phyloP scores from a whole-genome alignment of 305 asterid genomes.

The Fraxinus sp. region DNA sequence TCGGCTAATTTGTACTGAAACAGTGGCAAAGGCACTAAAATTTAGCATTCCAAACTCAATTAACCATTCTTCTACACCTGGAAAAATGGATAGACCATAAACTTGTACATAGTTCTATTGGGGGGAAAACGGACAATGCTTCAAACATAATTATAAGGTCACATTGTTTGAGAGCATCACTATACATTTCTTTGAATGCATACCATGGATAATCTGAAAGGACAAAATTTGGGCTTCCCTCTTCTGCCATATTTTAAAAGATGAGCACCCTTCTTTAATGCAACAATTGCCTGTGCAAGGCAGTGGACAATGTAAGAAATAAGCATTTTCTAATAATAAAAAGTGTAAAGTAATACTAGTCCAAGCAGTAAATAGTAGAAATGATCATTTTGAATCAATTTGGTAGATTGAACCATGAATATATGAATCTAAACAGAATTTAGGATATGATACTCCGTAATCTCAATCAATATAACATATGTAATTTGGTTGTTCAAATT shows the following conservation, averaged over 20 bases:
- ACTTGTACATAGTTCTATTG: background rate
- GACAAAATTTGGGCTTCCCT: constrained; percentile 48
- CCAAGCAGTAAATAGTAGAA: background rate
- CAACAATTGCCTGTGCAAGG: constrained; percentile 41
- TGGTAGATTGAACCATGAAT: background rate
- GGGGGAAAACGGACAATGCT: background rate
- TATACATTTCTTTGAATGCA: background rate
- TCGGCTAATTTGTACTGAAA: background rate
- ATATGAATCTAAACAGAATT: background rate
- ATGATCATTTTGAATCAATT: background rate
- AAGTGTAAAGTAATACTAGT: background rate
- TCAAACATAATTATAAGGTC: background rate
- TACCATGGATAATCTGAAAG: constrained; percentile 47
- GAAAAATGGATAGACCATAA: background rate
- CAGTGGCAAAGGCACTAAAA: background rate
- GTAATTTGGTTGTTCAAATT: background rate
- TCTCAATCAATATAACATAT: background rate
- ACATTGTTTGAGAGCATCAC: background rate
- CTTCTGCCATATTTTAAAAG: constrained; percentile 40
- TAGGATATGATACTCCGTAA: background rate
- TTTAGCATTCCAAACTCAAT: background rate
- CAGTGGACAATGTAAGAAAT: background rate
- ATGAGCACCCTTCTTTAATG: constrained; percentile 48
- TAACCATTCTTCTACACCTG: background rate
- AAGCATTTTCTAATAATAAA: background rate